Evolutionary conservation across 2,329 filamentous ascomycete genomes (phyloP).

Genomic region (Exophiala lecanii-corni): DNA sequence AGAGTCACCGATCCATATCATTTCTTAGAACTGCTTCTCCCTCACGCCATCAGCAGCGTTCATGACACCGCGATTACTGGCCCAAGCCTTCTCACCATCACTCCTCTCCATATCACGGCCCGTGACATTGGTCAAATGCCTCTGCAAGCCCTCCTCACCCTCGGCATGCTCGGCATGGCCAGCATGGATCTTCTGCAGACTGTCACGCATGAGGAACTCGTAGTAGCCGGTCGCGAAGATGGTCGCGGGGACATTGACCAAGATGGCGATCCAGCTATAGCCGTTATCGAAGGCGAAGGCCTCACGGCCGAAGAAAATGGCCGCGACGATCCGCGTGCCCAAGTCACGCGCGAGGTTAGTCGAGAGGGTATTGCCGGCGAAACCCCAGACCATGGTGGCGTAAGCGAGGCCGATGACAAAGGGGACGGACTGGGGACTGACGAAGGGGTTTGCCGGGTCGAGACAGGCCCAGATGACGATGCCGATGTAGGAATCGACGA

Average conservation of each 20-base stretch:
- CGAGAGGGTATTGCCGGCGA: conserved; percentile 51
- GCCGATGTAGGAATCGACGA: conserved; percentile 53
- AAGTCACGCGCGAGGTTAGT: conserved; percentile 57
- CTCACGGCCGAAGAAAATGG: conserved; percentile 53
- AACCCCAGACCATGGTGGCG: conserved; percentile 53
- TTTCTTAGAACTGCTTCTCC: conserved; percentile 19
- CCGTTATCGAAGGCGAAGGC: conserved; percentile 41
- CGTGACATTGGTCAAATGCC: conserved; percentile 39
- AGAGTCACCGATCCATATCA: too few species aligned
- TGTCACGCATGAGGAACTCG: conserved; percentile 52
- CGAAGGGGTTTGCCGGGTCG: conserved; percentile 56
- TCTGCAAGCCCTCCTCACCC: conserved; percentile 47
- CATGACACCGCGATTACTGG: conserved; percentile 16
- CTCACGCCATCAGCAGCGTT: conserved; percentile 18
- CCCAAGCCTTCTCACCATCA: not conserved
- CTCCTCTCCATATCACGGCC: conserved; percentile 9
- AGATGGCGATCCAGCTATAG: conserved; percentile 51
- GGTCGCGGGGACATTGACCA: conserved; percentile 55
- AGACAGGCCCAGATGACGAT: conserved; percentile 55
- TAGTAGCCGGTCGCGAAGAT: conserved; percentile 53
- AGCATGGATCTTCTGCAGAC: conserved; percentile 46
- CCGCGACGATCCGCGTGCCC: conserved; percentile 55
- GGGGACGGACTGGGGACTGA: conserved; percentile 44
- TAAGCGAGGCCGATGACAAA: conserved; percentile 56
- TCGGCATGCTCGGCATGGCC: conserved; percentile 49